Evolutionary conservation across 2,329 filamentous ascomycete genomes (phyloP).

Genomic region (Didymosphaeria variabile): DNA sequence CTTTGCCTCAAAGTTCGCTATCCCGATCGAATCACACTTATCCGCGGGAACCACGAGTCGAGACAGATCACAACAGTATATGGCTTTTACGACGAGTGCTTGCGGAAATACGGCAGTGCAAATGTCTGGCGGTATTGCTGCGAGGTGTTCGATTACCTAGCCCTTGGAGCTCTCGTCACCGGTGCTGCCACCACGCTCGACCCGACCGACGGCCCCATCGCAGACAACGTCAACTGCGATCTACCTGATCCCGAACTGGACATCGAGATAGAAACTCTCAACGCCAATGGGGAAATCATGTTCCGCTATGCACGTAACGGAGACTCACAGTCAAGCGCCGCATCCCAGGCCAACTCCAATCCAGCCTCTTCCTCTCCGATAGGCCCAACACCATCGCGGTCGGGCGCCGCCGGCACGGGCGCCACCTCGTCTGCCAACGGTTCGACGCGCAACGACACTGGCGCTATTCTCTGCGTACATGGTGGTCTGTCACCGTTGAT

Average conservation of each 20-base stretch:
- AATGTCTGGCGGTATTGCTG: constrained; percentile 71
- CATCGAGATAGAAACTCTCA: constrained; percentile 92
- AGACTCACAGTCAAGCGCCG: constrained; percentile 47
- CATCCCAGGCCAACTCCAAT: constrained; percentile 42
- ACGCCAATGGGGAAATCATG: constrained; percentile 81
- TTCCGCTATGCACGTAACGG: constrained; percentile 70
- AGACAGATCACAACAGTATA: constrained; percentile 82
- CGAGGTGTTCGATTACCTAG: constrained; percentile 97
- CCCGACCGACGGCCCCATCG: constrained; percentile 66
- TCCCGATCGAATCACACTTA: constrained; percentile 95
- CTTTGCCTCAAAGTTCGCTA: constrained; percentile 98
- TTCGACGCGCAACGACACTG: constrained; percentile 60
- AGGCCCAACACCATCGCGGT: constrained; percentile 58
- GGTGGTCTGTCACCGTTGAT: constrained; percentile 91
- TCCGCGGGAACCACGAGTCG: constrained; percentile 88
- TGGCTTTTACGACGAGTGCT: constrained; percentile 80
- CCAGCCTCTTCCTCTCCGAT: constrained; percentile 46
- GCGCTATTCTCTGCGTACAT: constrained; percentile 91
- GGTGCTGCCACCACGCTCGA: constrained; percentile 75
- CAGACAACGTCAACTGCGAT: constrained; percentile 60
- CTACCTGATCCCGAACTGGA: constrained; percentile 70
- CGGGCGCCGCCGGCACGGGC: constrained; percentile 80
- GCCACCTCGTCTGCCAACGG: constrained; percentile 75
- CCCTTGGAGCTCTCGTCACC: constrained; percentile 87
- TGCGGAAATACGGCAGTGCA: constrained; percentile 70